Evolutionary conservation across 1,139 yeast genomes (phyloP).

Genomic region (Pichia sp.): DNA sequence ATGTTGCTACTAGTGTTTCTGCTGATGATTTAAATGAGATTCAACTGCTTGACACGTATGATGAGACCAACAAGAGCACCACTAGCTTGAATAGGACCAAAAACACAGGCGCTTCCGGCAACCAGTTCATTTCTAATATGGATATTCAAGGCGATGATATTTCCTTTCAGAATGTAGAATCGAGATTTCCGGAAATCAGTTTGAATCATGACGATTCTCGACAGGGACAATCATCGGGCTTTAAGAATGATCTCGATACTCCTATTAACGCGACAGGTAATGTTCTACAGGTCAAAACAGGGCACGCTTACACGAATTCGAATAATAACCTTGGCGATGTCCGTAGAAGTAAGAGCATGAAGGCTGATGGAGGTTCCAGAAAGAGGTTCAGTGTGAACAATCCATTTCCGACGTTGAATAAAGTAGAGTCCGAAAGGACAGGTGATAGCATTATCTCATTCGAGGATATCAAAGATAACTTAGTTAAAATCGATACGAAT

Average conservation of each 20-base stretch:
- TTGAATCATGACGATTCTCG: not conserved
- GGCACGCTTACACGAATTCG: not conserved
- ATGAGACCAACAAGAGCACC: not conserved
- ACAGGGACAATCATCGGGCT: not conserved
- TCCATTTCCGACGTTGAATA: slow-evolving; percentile 24
- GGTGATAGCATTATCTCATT: slow-evolving; percentile 19
- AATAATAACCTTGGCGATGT: not conserved
- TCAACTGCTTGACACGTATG: slow-evolving; percentile 2
- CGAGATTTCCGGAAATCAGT: slow-evolving; percentile 26
- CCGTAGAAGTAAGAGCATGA: slow-evolving; percentile 8
- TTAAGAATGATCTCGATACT: not conserved
- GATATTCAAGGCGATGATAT: slow-evolving; percentile 1
- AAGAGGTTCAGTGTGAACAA: slow-evolving; percentile 25
- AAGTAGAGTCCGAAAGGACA: slow-evolving; percentile 12
- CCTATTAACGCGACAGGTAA: not conserved
- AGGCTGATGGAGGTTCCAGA: not conserved
- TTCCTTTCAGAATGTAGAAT: slow-evolving; percentile 19
- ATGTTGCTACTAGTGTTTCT: not conserved
- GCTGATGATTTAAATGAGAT: not conserved
- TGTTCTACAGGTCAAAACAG: not conserved
- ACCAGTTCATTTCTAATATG: not conserved
- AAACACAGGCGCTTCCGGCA: not conserved
- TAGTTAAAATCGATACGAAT: slow-evolving; percentile 7
- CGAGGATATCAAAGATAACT: slow-evolving; percentile 16
- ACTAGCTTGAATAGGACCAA: not conserved